Evolutionary conservation across 495 filamentous ascomycete genomes (phyloP).

Genomic region (Daldinia childiae): DNA sequence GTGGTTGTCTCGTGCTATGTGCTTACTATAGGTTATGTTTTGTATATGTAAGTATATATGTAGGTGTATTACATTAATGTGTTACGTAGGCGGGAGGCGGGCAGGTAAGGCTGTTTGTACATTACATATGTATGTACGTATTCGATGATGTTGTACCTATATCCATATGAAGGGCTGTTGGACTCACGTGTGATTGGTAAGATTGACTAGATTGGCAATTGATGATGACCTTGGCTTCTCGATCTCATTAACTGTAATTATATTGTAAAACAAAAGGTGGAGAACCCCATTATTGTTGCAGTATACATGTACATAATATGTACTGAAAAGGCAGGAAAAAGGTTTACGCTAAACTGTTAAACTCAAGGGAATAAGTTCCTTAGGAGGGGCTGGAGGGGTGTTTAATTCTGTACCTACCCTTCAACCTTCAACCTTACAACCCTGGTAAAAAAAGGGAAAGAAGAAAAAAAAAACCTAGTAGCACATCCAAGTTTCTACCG

Average conservation of each 20-base stretch:
- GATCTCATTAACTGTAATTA: conserved; percentile 28
- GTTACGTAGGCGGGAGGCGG: not conserved
- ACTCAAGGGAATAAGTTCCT: not conserved
- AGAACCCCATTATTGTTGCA: not conserved
- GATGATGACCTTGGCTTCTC: conserved; percentile 18
- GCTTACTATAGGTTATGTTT: conserved; percentile 37
- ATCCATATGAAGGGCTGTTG: no score
- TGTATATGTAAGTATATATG: not conserved
- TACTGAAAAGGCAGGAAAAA: not conserved
- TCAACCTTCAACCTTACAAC: not conserved
- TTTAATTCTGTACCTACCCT: not conserved
- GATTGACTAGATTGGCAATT: no score
- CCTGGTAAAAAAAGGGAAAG: not conserved
- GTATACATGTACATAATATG: not conserved
- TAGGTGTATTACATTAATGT: not conserved
- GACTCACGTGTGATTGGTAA: no score
- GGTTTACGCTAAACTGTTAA: not conserved
- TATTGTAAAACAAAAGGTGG: conserved; percentile 10
- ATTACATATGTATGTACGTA: not conserved
- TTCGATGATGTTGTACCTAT: not conserved
- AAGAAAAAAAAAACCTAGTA: not conserved
- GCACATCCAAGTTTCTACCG: not conserved
- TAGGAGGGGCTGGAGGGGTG: not conserved
- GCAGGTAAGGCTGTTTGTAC: not conserved
- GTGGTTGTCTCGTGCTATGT: conserved; percentile 1